Conservation (phyloP, 2,329 filamentous ascomycete species). For the Leptographium wingfieldii region DNA sequence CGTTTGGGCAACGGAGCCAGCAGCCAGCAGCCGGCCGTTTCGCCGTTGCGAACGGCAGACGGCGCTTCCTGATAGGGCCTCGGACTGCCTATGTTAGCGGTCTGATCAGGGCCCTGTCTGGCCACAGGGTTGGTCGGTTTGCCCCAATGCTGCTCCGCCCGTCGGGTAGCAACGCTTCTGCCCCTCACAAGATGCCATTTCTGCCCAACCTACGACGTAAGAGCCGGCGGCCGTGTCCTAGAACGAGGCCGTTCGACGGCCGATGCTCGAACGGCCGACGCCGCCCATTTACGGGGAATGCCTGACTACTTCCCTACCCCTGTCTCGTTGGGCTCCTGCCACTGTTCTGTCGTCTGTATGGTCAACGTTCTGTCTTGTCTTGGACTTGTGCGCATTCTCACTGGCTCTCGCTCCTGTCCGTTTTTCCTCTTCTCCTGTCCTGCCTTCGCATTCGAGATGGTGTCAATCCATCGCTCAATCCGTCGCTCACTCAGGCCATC, state of each 20-base stretch:
- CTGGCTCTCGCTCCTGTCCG: neutral
- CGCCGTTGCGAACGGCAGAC: neutral
- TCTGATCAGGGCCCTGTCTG: neutral
- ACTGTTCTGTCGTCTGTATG: neutral
- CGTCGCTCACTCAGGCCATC: too few relatives aligned
- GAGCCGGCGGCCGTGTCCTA: neutral
- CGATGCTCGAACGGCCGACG: neutral
- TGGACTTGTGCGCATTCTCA: neutral
- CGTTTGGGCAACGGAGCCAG: neutral
- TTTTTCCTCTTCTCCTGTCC: neutral
- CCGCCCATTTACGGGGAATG: neutral
- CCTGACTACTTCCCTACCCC: neutral
- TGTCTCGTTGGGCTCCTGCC: neutral
- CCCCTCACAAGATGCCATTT: neutral
- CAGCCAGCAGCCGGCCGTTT: neutral
- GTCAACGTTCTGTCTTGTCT: neutral
- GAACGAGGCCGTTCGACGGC: neutral
- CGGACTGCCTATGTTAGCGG: neutral
- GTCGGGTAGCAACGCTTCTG: conserved; percentile 1
- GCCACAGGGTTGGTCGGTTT: neutral
- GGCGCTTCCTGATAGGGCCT: neutral
- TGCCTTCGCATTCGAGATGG: neutral
- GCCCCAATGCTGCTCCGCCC: neutral
- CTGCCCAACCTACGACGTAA: neutral
- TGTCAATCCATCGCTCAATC: neutral